phyloP scores from a whole-genome alignment of 352 stramenopile species.

The Phytophthora colocasiae region DNA sequence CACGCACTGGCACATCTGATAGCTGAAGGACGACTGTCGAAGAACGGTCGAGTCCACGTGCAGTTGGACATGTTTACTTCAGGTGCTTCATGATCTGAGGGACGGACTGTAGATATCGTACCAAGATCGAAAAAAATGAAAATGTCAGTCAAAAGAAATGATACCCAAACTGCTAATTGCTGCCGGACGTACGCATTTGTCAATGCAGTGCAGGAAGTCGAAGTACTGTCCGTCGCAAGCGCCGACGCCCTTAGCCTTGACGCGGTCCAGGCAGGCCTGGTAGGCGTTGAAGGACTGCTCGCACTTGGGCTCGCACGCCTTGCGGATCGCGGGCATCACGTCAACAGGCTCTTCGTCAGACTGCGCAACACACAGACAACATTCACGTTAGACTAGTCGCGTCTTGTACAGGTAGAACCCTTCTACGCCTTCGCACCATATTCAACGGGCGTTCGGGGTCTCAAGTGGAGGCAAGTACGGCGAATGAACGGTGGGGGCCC shows the following conservation, averaged over 20 bases:
- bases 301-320: conserved; percentile 93
- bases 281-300: conserved; percentile 88
- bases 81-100: conserved; percentile 96
- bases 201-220: conserved; percentile 95
- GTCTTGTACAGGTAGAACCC: not conserved
- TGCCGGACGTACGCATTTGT: conserved; percentile 90
- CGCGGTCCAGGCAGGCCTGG: conserved; percentile 91
- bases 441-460: conserved; percentile 20
- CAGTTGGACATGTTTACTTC: conserved; percentile 75
- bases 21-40: not conserved
- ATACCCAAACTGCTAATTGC: not conserved
- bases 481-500: conserved; percentile 20
- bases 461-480: conserved; percentile 8
- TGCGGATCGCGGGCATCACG: conserved; percentile 93
- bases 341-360: conserved; percentile 93
- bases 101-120: conserved; percentile 62
- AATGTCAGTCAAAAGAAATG: too few relatives aligned
- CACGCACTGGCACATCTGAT: conserved; percentile 16
- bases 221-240: conserved; percentile 97
- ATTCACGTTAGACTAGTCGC: conserved; percentile 6
- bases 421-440: conserved; percentile 30
- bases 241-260: conserved; percentile 92
- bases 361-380: conserved; percentile 29
- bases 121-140: not conserved
- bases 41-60: conserved; percentile 3